Evolutionary conservation across 805 yeast species (phyloP), one percentile per base, ranked within the genome.

Genomic region (Grigorovia jiainica): DNA sequence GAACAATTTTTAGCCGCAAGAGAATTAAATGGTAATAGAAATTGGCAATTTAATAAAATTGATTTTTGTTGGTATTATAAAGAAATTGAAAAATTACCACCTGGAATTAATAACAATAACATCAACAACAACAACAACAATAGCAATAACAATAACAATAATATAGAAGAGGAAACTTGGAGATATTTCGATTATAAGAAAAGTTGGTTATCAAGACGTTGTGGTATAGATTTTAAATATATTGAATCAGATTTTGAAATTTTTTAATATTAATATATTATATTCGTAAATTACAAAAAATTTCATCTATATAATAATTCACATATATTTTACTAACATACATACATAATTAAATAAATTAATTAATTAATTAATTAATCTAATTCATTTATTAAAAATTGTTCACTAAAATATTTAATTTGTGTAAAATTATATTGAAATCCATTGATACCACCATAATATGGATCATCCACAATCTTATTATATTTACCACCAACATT

Each of bases 101-200:
- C 78, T 51, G 75, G 78, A 43, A 35, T 35, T 21, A 24, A 23
- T 24, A 23, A 18, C 10, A 35, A 35, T 25, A 15, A 27, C 48
- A 76, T 72, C 6, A 27, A 24, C 3, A 20, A 27, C 7, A 34
- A 35, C 17, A 23, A 13, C 48, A 76, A 72, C 6, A 27, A 24
- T 5, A 20, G 29, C 7, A 34, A 35, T 25, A 23, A 13, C 11
- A 27, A 35, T 24, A 80, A 79, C 49, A 82, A 75, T 48, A 76
- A 73, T 56, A 69, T 73, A 16, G 65, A 60, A 21, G 59, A 57
- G 45, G 67, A 63, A 42, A 59, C 73, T 23, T 85, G 87, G 78
- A 79, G 89, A 53, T 84, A 82, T 63, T 89, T 90, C 61, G 97
- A 89, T 61, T 82, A 77, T 58, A 87, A 82, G 58, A 78, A 77